phyloP scores from a whole-genome alignment of 805 yeast genomes.

The Wickerhamomyces kurtzmanii region DNA sequence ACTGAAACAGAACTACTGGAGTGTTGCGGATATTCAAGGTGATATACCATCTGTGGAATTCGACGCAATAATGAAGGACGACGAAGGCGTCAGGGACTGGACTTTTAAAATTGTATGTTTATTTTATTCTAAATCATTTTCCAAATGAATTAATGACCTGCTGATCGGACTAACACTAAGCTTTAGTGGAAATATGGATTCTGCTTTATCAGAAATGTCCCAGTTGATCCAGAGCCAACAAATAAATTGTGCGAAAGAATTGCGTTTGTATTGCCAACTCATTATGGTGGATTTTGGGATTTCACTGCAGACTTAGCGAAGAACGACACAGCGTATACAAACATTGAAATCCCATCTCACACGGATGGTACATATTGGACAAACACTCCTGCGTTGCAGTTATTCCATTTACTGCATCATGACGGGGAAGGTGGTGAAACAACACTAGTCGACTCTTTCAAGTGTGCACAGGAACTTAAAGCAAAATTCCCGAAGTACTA shows the following conservation, averaged over 20 bases:
- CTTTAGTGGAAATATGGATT: slow-evolving; percentile 44
- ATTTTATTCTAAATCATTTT: slow-evolving; percentile 7
- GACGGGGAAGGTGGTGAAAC: slow-evolving; percentile 64
- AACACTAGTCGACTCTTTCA: slow-evolving; percentile 57
- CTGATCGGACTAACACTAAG: too few relatives aligned
- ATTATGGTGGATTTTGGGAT: slow-evolving; percentile 78
- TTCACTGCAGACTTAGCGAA: slow-evolving; percentile 60
- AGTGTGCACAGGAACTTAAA: slow-evolving; percentile 42
- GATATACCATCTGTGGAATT: slow-evolving; percentile 27
- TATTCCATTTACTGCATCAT: slow-evolving; percentile 56
- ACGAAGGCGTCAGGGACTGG: slow-evolving; percentile 31
- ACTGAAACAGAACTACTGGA: slow-evolving; percentile 33
- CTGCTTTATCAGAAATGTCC: slow-evolving; percentile 50
- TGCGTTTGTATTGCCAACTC: slow-evolving; percentile 56
- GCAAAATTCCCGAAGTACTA: slow-evolving; percentile 38
- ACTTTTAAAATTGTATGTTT: too few relatives aligned
- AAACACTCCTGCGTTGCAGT: slow-evolving; percentile 62
- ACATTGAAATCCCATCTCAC: slow-evolving; percentile 52
- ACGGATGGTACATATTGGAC: slow-evolving; percentile 74
- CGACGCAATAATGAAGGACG: slow-evolving; percentile 29
- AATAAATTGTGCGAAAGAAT: slow-evolving; percentile 45
- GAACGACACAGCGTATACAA: slow-evolving; percentile 66
- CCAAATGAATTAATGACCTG: slow-evolving; percentile 14
- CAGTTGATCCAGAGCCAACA: slow-evolving; percentile 50
- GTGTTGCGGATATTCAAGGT: slow-evolving; percentile 25